A percentile compares a stretch with the other conserved stretches of the same genome.
Evolutionary conservation across 345 rosid genomes (phyloP).

Genomic region (Linum trigynum): DNA sequence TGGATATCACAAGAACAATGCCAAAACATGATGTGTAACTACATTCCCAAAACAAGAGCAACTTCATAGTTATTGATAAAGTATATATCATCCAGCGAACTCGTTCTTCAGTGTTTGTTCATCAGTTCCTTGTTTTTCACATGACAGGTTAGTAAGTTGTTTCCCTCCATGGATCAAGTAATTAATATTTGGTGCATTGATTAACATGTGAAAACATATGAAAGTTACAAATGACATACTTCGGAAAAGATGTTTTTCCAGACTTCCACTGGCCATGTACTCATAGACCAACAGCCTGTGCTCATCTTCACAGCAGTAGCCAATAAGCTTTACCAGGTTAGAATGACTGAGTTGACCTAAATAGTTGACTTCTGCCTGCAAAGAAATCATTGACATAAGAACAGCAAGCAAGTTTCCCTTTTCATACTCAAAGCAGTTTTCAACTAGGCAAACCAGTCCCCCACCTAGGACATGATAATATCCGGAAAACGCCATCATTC

Average conservation of each 20-base stretch:
- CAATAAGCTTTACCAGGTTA: constrained; percentile 95
- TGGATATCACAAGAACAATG: no score
- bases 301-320: constrained; percentile 95
- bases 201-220: neutral
- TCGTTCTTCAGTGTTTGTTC: neutral
- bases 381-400: constrained; percentile 14
- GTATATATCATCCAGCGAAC: neutral
- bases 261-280: constrained; percentile 87
- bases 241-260: constrained; percentile 91
- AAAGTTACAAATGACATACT: constrained; percentile 41
- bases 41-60: no score
- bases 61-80: no score
- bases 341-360: constrained; percentile 85
- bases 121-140: neutral
- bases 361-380: constrained; percentile 92
- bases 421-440: neutral
- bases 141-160: neutral
- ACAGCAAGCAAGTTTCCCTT: neutral
- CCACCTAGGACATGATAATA: no score
- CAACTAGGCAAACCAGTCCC: no score
- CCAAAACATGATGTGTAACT: no score
- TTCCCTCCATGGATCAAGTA: neutral
- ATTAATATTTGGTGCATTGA: neutral
- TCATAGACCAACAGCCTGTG: constrained; percentile 86
- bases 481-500: no score